phyloP scores from a whole-genome alignment of 106 monocot genomes.

The Dendrobium officinale region DNA sequence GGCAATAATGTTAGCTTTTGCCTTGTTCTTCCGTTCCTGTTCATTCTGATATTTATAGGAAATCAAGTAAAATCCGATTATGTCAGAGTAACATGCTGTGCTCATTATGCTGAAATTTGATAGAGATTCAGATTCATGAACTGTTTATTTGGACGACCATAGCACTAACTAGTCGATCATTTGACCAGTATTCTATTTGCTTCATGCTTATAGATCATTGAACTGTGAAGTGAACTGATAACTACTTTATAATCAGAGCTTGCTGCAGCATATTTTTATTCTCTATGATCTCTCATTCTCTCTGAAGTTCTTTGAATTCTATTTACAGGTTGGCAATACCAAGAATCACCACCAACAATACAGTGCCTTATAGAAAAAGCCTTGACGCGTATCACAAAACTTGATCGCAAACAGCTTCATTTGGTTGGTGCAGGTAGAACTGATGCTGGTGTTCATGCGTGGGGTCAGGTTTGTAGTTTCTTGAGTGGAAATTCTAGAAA shows the following conservation, averaged over 20 bases:
- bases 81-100: too few relatives aligned
- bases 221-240: not conserved
- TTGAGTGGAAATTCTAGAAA: not conserved
- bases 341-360: constrained; percentile 67
- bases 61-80: too few relatives aligned
- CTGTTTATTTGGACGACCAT: not conserved
- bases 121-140: not conserved
- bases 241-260: too few relatives aligned
- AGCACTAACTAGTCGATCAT: not conserved
- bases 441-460: constrained; percentile 89
- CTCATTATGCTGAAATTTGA: too few relatives aligned
- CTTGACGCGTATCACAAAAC: constrained; percentile 50
- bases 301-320: not conserved
- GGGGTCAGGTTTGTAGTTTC: constrained; percentile 64
- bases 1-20: too few relatives aligned
- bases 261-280: not conserved
- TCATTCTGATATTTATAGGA: too few relatives aligned
- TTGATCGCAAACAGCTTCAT: constrained; percentile 54
- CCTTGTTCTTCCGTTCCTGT: too few relatives aligned
- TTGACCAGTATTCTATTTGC: not conserved
- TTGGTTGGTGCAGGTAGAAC: constrained; percentile 76
- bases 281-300: not conserved
- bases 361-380: constrained; percentile 70
- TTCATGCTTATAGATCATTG: not conserved
- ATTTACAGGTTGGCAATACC: constrained; percentile 80